Conservation (phyloP, 1,284 basidiomycete genomes). For the Lentinula novae-zelandiae region DNA sequence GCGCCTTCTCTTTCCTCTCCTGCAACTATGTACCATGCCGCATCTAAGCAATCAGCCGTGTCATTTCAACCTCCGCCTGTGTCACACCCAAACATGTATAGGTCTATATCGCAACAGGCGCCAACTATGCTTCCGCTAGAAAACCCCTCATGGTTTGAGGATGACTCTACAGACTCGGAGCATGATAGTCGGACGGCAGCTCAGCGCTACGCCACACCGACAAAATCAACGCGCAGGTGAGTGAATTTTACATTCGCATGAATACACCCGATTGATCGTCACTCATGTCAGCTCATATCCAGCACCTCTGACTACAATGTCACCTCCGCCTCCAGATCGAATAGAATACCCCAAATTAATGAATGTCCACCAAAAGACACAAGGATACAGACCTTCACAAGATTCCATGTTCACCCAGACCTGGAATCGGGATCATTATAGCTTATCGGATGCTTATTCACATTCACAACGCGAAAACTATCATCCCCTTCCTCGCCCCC, state of each 20-base stretch:
- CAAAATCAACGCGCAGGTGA: constrained; percentile 25
- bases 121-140: constrained; percentile 34
- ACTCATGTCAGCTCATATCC: constrained; percentile 24
- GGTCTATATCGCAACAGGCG: constrained; percentile 21
- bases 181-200: constrained; percentile 18
- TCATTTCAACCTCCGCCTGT: constrained; percentile 11
- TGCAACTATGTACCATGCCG: constrained; percentile 4
- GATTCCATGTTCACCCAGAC: constrained; percentile 36
- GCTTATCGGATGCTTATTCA: background rate
- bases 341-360: constrained; percentile 61
- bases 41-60: constrained; percentile 9
- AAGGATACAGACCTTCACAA: constrained; percentile 54
- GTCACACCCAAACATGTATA: constrained; percentile 15
- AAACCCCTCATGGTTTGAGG: constrained; percentile 37
- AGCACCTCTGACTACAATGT: constrained; percentile 57
- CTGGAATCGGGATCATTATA: background rate
- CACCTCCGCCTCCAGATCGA: constrained; percentile 45
- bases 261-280: constrained; percentile 4
- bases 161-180: constrained; percentile 42
- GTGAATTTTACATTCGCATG: constrained; percentile 12
- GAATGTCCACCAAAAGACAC: constrained; percentile 64
- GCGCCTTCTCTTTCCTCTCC: constrained; percentile 23
- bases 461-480: background rate
- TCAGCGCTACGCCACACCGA: constrained; percentile 19
- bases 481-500: constrained; percentile 7